phyloP scores from a whole-genome alignment of 805 yeast species.

The Hanseniaspora occidentalis region DNA sequence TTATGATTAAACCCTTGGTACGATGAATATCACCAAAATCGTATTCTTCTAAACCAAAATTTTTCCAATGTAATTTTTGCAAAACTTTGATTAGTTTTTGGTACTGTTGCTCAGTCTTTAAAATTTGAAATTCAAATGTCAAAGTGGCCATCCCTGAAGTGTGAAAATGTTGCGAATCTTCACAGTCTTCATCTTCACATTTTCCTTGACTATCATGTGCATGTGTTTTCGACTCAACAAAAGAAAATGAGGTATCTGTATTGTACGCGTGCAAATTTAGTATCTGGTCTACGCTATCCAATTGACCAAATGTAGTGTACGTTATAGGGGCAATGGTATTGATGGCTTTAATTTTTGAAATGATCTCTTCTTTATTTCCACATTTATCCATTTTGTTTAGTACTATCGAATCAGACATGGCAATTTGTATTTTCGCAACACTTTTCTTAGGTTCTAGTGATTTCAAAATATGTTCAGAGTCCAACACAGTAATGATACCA shows the following conservation, averaged over 20 bases:
- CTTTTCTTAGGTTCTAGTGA: conserved; percentile 49
- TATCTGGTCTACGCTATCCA: conserved; percentile 44
- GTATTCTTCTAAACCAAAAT: conserved; percentile 34
- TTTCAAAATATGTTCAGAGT: conserved; percentile 49
- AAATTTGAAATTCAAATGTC: conserved; percentile 32
- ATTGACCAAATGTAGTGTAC: conserved; percentile 62
- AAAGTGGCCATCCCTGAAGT: conserved; percentile 45
- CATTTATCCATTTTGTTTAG: conserved; percentile 66
- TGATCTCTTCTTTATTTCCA: conserved; percentile 18
- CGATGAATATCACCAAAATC: conserved; percentile 59
- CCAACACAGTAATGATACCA: conserved; percentile 83
- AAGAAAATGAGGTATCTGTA: conserved; percentile 4
- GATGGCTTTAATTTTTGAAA: conserved; percentile 33
- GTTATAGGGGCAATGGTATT: conserved; percentile 59
- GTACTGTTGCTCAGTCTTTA: conserved; percentile 27
- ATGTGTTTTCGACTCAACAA: conserved; percentile 12
- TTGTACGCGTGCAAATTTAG: conserved; percentile 76
- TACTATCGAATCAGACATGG: conserved; percentile 74
- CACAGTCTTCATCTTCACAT: conserved; percentile 5
- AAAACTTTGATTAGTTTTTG: conserved; percentile 45
- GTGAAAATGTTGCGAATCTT: conserved; percentile 24
- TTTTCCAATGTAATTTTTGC: conserved; percentile 61
- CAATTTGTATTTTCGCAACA: conserved; percentile 82
- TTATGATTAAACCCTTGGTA: conserved; percentile 60
- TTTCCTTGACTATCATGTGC: no score